phyloP scores from a whole-genome alignment of 768 basidiomycete genomes.

The Auricularia heimuer region DNA sequence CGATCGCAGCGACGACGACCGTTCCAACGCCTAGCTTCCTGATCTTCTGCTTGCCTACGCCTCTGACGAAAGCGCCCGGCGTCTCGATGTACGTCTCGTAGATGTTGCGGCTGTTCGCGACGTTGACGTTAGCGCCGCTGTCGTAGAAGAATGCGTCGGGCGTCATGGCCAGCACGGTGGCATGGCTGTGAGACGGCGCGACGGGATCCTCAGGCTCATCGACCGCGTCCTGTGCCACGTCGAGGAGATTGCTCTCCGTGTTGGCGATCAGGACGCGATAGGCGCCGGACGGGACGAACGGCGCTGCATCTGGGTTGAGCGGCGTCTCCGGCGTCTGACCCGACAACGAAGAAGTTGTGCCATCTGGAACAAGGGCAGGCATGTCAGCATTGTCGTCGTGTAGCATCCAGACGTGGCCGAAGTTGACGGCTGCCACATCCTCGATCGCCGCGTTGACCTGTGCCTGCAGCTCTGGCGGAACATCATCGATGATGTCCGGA shows the following conservation, averaged over 20 bases:
- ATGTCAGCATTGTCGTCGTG: not conserved
- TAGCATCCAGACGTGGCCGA: not conserved
- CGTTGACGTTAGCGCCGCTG: slow-evolving; percentile 1
- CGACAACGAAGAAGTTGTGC: no score
- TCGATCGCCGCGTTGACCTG: not conserved
- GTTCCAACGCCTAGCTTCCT: not conserved
- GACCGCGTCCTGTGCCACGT: not conserved
- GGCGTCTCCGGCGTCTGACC: not conserved
- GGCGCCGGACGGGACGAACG: not conserved
- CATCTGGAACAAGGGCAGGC: not conserved
- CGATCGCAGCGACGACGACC: not conserved
- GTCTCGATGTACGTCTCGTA: not conserved
- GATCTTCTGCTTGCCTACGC: not conserved
- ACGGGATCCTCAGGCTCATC: not conserved
- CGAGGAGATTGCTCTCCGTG: not conserved
- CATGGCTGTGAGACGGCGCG: not conserved
- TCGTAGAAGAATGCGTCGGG: not conserved
- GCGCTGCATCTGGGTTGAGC: not conserved
- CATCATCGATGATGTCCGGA: not conserved
- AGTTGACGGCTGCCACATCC: not conserved
- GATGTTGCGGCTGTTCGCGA: not conserved
- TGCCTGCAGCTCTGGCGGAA: not conserved
- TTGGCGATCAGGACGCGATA: not conserved
- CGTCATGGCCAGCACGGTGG: not conserved
- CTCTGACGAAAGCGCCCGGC: not conserved